A percentile compares a stretch with the other conserved stretches of the same genome.
phyloP scores from a whole-genome alignment of 2,329 filamentous ascomycete genomes.

The Sporothrix brasiliensis region DNA sequence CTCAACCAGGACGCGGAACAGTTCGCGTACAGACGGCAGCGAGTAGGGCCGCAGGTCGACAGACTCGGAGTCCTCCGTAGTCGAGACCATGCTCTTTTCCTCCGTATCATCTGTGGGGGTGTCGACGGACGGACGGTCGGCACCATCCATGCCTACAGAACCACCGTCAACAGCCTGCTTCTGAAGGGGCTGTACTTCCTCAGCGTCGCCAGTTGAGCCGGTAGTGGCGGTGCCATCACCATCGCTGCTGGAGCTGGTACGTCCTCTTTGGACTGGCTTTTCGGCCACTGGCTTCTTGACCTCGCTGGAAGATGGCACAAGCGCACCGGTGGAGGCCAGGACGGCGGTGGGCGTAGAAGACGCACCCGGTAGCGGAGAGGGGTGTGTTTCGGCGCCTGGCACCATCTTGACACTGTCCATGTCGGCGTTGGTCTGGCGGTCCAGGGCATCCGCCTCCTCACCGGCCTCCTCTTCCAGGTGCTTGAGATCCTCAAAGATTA shows the following conservation, averaged over 20 bases:
- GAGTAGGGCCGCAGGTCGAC: conserved; percentile 82
- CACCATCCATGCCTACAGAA: neutral
- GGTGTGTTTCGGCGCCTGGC: conserved; percentile 61
- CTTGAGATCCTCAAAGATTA: conserved; percentile 93
- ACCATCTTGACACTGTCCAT: conserved; percentile 83
- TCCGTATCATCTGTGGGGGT: conserved; percentile 32
- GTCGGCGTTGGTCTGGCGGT: conserved; percentile 67
- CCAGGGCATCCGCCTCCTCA: conserved; percentile 65
- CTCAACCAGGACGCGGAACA: conserved; percentile 91
- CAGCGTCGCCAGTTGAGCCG: conserved; percentile 18
- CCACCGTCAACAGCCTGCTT: neutral
- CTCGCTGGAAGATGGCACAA: neutral
- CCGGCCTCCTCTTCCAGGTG: conserved; percentile 77
- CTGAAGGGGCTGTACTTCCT: conserved; percentile 29
- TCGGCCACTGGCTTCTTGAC: neutral
- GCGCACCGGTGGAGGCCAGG: neutral
- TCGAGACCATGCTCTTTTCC: conserved; percentile 35
- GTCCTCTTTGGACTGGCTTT: neutral
- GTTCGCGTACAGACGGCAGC: conserved; percentile 87
- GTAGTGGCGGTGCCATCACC: conserved; percentile 17
- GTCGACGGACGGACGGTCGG: conserved; percentile 29
- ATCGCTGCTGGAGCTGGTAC: conserved; percentile 20
- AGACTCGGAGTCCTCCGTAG: conserved; percentile 46
- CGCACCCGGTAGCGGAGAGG: conserved; percentile 7
- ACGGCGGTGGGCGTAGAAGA: conserved; percentile 35